Percentiles rank a stretch among this genome's conserved stretches.
phyloP scores from a whole-genome alignment of 208 protist species.

The Tetramitus jugosus region DNA sequence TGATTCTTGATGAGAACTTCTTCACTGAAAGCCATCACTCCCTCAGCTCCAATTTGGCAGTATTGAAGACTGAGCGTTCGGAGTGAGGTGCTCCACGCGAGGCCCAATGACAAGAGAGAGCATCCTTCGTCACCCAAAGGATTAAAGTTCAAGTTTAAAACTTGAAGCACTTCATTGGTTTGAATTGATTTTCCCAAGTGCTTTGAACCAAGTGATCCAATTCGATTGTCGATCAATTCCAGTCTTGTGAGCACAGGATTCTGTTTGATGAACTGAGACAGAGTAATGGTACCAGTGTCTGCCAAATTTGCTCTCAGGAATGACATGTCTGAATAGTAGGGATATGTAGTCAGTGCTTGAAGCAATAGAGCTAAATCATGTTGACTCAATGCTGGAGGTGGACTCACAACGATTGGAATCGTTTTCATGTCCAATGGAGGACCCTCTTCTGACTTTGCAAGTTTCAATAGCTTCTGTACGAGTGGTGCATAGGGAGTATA shows the following conservation, averaged over 20 bases:
- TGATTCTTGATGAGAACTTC: background rate
- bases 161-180: background rate
- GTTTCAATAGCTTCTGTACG: background rate
- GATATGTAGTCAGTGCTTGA: background rate
- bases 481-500: background rate
- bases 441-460: background rate
- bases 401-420: background rate
- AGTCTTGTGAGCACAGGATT: background rate
- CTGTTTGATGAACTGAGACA: background rate
- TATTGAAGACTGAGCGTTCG: background rate
- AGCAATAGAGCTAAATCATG: background rate
- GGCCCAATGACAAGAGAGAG: background rate
- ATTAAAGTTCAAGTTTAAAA: slow-evolving; percentile 4
- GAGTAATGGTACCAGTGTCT: background rate
- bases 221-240: slow-evolving; percentile 17
- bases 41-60: background rate
- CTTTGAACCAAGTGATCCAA: background rate
- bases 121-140: background rate
- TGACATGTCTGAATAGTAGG: background rate
- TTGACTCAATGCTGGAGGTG: background rate
- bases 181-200: background rate
- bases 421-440: background rate
- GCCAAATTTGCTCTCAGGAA: background rate
- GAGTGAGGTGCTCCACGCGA: background rate
- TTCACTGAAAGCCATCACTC: background rate